Conservation (phyloP, 345 rosid genomes). For the Salix dunnii region DNA sequence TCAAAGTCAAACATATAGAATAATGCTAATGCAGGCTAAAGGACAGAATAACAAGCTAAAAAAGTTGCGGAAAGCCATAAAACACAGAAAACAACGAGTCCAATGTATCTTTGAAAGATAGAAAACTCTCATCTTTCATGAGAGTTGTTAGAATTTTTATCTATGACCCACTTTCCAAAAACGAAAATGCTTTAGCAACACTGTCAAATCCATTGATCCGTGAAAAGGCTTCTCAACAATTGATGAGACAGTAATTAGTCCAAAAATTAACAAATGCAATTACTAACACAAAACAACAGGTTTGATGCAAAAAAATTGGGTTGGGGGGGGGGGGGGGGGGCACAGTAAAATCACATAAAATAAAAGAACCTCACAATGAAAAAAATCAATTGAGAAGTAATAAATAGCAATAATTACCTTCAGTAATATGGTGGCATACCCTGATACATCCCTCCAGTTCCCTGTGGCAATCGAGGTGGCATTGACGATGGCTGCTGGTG, state of each 20-base stretch:
- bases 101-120: not conserved
- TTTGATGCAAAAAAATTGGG: too few species aligned
- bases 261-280: not conserved
- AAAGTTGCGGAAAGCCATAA: not conserved
- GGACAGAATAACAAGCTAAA: not conserved
- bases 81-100: not conserved
- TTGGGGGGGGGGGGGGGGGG: too few species aligned
- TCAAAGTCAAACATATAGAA: conserved; percentile 19
- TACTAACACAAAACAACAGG: too few species aligned
- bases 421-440: conserved; percentile 32
- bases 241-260: not conserved
- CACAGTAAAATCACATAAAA: not conserved
- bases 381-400: not conserved
- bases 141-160: not conserved
- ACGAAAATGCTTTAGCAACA: not conserved
- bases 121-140: not conserved
- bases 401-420: conserved; percentile 13
- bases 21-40: not conserved
- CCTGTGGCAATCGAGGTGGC: conserved; percentile 32
- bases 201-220: not conserved
- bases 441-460: conserved; percentile 32
- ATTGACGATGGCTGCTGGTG: conserved; percentile 20
- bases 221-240: not conserved
- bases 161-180: not conserved
- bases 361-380: not conserved